phyloP scores from a whole-genome alignment of 345 rosid genomes.

The Populus davidiana region DNA sequence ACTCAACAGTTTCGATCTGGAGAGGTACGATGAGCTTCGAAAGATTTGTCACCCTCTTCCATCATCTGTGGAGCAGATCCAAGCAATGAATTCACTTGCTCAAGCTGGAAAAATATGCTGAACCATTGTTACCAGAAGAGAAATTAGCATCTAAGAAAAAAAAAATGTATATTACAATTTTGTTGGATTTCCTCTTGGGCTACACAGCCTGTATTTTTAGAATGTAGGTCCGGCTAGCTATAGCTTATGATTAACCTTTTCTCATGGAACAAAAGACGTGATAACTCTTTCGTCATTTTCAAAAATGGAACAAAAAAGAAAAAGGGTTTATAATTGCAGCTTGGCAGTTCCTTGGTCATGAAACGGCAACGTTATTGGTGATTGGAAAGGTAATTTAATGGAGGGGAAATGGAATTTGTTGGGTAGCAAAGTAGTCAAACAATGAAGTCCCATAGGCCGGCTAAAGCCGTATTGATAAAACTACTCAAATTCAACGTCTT shows the following conservation, averaged over 20 bases:
- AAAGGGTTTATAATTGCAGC: background rate
- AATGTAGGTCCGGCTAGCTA: slow-evolving; percentile 26
- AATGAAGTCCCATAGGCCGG: no score
- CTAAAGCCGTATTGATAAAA: no score
- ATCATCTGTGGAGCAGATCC: background rate
- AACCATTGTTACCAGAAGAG: background rate
- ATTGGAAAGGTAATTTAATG: background rate
- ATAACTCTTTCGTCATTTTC: no score
- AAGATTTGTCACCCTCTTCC: slow-evolving; percentile 34
- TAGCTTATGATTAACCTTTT: no score
- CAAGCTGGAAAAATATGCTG: slow-evolving; percentile 6
- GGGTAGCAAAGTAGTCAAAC: no score
- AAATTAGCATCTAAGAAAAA: background rate
- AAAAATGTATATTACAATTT: slow-evolving; percentile 2
- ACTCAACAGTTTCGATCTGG: slow-evolving; percentile 44
- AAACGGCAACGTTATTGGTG: background rate
- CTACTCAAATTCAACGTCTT: no score
- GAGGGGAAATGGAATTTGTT: background rate
- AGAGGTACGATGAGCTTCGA: slow-evolving; percentile 57
- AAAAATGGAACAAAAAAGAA: no score
- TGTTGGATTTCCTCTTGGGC: background rate
- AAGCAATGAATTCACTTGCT: slow-evolving; percentile 9
- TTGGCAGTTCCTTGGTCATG: background rate
- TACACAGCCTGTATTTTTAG: background rate
- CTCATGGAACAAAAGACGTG: no score